phyloP scores from a whole-genome alignment of 2,329 filamentous ascomycete species.

The Lachnellula hyalina region DNA sequence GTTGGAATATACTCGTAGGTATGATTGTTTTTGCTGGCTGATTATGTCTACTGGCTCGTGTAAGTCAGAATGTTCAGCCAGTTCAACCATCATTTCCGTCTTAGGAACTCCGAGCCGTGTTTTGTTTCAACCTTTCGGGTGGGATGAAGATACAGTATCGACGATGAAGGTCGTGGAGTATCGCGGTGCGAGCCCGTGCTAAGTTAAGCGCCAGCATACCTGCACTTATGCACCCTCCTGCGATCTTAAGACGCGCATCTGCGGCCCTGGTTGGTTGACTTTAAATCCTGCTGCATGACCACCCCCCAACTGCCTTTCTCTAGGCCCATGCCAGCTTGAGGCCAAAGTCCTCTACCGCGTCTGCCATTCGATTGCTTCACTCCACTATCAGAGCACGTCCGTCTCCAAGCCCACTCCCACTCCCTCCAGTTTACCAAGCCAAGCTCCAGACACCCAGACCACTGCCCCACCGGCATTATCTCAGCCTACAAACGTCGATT shows the following conservation, averaged over 20 bases:
- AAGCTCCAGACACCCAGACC: background rate
- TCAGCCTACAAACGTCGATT: constrained; percentile 14
- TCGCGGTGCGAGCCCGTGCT: background rate
- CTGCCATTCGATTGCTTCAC: constrained; percentile 4
- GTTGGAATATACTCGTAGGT: background rate
- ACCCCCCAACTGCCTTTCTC: constrained; percentile 11
- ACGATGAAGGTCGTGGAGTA: background rate
- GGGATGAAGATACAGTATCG: background rate
- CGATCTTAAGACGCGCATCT: constrained; percentile 27
- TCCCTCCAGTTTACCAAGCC: constrained; percentile 3
- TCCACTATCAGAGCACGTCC: constrained; percentile 1
- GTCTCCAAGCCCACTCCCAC: constrained; percentile 1
- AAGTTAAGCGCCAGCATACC: constrained; percentile 16
- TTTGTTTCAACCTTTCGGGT: constrained; percentile 1
- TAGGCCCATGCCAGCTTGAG: constrained; percentile 12
- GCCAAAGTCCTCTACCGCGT: constrained; percentile 6
- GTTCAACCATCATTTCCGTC: constrained; percentile 1
- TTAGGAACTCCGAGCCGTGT: background rate
- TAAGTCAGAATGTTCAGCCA: background rate
- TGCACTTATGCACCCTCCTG: constrained; percentile 18
- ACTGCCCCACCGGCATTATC: constrained; percentile 4
- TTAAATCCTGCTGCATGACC: constrained; percentile 14
- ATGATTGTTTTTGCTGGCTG: background rate
- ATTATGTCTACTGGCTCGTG: constrained; percentile 5
- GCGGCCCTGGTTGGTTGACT: constrained; percentile 20